Evolutionary conservation across 306 rosid genomes (phyloP).

Genomic region (Elaeagnus macrophylla): DNA sequence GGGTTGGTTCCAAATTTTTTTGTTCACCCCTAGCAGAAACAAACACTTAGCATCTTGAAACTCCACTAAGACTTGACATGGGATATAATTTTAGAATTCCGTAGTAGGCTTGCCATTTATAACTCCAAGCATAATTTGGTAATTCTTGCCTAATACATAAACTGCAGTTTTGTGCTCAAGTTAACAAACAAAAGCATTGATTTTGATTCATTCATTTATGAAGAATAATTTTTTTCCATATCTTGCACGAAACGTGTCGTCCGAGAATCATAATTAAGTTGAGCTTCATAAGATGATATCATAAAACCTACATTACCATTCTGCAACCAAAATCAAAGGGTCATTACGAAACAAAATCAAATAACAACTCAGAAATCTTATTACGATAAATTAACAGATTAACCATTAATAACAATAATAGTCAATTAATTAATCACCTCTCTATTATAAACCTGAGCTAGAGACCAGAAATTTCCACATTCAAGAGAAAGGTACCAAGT

Average conservation of each 20-base stretch:
- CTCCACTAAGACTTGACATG: no score
- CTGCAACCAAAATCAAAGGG: slow-evolving; percentile 38
- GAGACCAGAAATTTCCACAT: slow-evolving; percentile 75
- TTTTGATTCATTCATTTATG: slow-evolving; percentile 1
- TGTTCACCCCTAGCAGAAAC: no score
- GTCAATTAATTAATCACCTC: no score
- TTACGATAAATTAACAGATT: no score
- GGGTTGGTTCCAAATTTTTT: no score
- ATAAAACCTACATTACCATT: slow-evolving; percentile 83
- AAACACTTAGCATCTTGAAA: no score
- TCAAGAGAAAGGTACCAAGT: slow-evolving; percentile 72
- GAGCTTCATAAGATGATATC: slow-evolving; percentile 94
- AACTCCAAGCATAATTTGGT: neutral
- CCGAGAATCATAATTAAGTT: slow-evolving; percentile 50
- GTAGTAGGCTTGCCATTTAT: no score
- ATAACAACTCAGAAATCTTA: no score
- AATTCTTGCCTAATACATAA: neutral
- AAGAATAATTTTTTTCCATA: slow-evolving; percentile 22
- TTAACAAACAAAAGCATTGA: neutral
- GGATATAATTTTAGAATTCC: no score
- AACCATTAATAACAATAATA: no score
- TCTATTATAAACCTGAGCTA: slow-evolving; percentile 92
- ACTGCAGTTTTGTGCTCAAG: slow-evolving; percentile 1
- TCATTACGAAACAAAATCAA: no score
- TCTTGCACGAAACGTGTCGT: slow-evolving; percentile 80